Evolutionary conservation across 495 filamentous ascomycete species (phyloP).

Genomic region (Pseudevernia furfuracea): DNA sequence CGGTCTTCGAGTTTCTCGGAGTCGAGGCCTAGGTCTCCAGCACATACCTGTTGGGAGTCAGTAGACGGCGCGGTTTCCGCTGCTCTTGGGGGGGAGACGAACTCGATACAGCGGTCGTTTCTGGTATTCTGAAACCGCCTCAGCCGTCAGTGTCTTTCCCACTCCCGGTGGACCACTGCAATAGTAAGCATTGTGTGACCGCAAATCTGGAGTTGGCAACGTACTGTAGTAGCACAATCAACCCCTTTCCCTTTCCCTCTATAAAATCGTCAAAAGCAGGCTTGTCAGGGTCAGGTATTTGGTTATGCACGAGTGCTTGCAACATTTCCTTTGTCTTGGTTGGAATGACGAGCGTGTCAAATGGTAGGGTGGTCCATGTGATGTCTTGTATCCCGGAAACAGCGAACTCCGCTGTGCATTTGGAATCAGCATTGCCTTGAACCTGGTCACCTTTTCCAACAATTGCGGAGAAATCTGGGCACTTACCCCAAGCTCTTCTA

Average conservation of each 20-base stretch:
- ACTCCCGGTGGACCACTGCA: constrained; percentile 23
- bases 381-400: constrained; percentile 20
- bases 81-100: not conserved
- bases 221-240: constrained; percentile 25
- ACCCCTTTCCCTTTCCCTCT: constrained; percentile 26
- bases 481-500: constrained; percentile 25
- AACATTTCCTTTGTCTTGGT: constrained; percentile 33
- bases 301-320: constrained; percentile 32
- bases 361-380: constrained; percentile 18
- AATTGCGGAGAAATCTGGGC: not conserved
- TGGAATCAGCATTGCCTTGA: not conserved
- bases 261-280: constrained; percentile 26
- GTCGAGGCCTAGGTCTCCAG: constrained; percentile 25
- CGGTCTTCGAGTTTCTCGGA: constrained; percentile 22
- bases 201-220: not conserved
- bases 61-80: not conserved
- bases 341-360: constrained; percentile 21
- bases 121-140: constrained; percentile 26
- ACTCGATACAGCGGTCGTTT: constrained; percentile 25
- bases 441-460: not conserved
- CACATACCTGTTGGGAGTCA: constrained; percentile 18
- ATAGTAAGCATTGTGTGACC: not conserved
- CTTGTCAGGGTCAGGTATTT: constrained; percentile 18
- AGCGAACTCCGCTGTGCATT: constrained; percentile 17
- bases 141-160: constrained; percentile 29